Evolutionary conservation across 371 early-diverging fungal genomes (phyloP).

Genomic region (Capillidium rhysosporum): DNA sequence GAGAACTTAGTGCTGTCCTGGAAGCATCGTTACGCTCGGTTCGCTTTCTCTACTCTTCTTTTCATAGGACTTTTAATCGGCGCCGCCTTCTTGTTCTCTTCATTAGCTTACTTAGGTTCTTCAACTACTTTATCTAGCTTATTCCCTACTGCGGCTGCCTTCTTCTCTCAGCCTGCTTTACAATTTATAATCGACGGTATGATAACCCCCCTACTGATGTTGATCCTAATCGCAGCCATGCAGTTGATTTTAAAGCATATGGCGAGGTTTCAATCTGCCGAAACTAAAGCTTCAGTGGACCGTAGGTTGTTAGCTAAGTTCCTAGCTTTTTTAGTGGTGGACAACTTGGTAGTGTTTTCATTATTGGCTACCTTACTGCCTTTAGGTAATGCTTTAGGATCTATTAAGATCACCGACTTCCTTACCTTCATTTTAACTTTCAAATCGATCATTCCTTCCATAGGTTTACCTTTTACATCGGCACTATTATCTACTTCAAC

Average conservation of each 20-base stretch:
- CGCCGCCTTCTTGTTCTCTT: neutral
- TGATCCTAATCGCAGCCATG: neutral
- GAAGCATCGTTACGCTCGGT: neutral
- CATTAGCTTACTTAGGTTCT: neutral
- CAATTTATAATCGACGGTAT: neutral
- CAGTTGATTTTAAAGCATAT: neutral
- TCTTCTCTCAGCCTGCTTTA: neutral
- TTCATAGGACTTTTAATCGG: neutral
- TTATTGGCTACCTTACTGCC: neutral
- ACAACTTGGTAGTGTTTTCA: neutral
- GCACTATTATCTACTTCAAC: constrained; percentile 1
- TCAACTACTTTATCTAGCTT: neutral
- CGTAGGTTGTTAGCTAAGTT: neutral
- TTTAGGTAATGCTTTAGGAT: neutral
- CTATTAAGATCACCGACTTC: neutral
- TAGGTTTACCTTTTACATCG: neutral
- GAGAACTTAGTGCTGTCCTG: neutral
- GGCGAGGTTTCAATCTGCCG: neutral
- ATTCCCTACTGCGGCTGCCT: neutral
- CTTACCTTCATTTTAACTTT: neutral
- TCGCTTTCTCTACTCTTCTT: neutral
- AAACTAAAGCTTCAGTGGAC: neutral
- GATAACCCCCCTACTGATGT: neutral
- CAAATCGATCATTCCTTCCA: neutral
- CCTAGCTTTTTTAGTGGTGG: neutral